Base-by-base conservation (phyloP, 116 monocot genomes). In the Phalaenopsis hybrid region DNA sequence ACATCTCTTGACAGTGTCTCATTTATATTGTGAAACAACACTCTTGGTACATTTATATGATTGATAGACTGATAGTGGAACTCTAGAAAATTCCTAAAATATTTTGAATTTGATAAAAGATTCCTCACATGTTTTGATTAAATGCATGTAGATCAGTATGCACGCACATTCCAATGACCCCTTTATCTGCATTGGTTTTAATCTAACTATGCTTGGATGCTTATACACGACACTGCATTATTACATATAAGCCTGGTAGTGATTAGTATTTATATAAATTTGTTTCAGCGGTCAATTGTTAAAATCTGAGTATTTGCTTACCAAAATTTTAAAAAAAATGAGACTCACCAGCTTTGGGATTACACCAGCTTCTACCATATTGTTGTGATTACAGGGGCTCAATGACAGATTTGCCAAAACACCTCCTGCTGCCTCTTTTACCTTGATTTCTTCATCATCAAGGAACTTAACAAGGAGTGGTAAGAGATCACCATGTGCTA, bases 401-500 rank as follows among this genome's bases (percentile, higher is more conserved):
- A 95, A 75, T 43, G 91, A 82, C 76, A 95, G 83, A 84, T 91
- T 95, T 75, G 91, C 87, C 43, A 95, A 84, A 70, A 93, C 85
- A 58, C 95, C 91, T 74, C 90, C 95, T 2, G 88, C 91, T 59
- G 93, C 93, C 86, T 95, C 95, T 82, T 91, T 89, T 18, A 95
- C 85, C 82, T 91, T 95, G 78, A 91, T 82, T 76, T 93, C 91
- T 80, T 93, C 93, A 78, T 91, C 88, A 85, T 86, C 89, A 87
- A 95, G 91, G 74, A 85, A 86, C 76, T 87, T 93, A 80, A 95
- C 73, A 77, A 95, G 80, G 57, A 83, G 13, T 4, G 74, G 83
- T 83, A 95, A 70, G 16, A 95, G 61, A 55, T 87, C 91, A 85
- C 80, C 80, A 6, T 79, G 84, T 59, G 78, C 87, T 69, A 95